Conservation (phyloP, 1,139 yeast species). For the Candida sp. region DNA sequence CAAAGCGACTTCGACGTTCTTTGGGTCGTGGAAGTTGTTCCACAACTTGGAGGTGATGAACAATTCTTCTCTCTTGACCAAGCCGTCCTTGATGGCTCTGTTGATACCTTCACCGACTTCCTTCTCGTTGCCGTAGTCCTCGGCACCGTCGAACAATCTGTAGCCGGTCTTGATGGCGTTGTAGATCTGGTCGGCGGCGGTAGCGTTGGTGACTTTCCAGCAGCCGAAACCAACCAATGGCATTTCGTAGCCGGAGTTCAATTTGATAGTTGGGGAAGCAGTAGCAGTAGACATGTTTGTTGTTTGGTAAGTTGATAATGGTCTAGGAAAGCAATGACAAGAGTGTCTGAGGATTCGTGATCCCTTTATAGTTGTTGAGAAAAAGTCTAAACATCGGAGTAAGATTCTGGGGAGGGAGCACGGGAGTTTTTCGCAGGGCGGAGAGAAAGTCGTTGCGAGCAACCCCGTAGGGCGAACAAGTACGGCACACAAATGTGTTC, state of each 20-base stretch:
- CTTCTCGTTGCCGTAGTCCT: slow-evolving; percentile 78
- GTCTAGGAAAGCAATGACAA: neutral
- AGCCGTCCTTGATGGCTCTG: slow-evolving; percentile 71
- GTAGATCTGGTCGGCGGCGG: slow-evolving; percentile 64
- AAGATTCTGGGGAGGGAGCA: neutral
- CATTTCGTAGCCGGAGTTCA: slow-evolving; percentile 63
- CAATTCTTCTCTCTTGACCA: slow-evolving; percentile 44
- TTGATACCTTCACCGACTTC: slow-evolving; percentile 76
- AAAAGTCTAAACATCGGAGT: neutral
- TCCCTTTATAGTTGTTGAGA: neutral
- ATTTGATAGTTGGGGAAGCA: slow-evolving; percentile 35
- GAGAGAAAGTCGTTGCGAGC: neutral
- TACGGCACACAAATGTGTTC: no score
- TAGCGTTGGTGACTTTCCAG: slow-evolving; percentile 65
- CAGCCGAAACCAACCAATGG: slow-evolving; percentile 71
- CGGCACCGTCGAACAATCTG: slow-evolving; percentile 78
- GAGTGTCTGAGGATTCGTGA: neutral
- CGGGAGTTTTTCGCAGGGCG: neutral
- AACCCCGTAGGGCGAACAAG: no score
- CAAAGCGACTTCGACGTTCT: slow-evolving; percentile 60
- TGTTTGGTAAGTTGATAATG: neutral
- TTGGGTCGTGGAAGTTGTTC: slow-evolving; percentile 77
- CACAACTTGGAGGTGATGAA: slow-evolving; percentile 69
- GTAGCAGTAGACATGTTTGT: neutral
- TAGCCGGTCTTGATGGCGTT: slow-evolving; percentile 74